These are phyloP conservation scores for Grigorovia transvaalensis DNA, from an alignment of 805 yeast genomes.

Conservation along the genomic window DNA sequence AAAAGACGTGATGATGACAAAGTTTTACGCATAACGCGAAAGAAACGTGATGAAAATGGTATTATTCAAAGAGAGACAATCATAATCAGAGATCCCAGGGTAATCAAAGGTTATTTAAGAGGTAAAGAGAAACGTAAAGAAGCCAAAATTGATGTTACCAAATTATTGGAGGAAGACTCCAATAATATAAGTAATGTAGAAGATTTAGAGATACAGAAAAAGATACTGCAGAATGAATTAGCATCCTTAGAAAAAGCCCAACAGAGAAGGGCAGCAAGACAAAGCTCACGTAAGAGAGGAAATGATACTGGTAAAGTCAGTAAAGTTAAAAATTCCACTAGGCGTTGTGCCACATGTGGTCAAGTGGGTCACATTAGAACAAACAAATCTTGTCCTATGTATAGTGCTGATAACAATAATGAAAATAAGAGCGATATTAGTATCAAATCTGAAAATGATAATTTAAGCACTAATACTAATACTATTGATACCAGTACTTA, in stretches of 20 bases:
- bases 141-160: slow-evolving; percentile 54
- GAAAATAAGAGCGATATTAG: neutral
- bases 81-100: slow-evolving; percentile 71
- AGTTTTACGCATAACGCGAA: slow-evolving; percentile 58
- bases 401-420: slow-evolving; percentile 27
- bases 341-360: slow-evolving; percentile 93
- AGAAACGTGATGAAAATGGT: slow-evolving; percentile 76
- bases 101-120: slow-evolving; percentile 74
- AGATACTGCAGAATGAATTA: slow-evolving; percentile 69
- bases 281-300: slow-evolving; percentile 36
- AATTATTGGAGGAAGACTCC: slow-evolving; percentile 23
- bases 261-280: slow-evolving; percentile 51
- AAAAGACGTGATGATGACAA: slow-evolving; percentile 27
- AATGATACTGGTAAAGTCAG: slow-evolving; percentile 16
- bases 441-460: neutral
- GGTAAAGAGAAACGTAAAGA: slow-evolving; percentile 53
- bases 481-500: neutral
- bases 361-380: slow-evolving; percentile 92
- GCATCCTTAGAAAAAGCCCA: slow-evolving; percentile 73
- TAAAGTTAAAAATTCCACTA: slow-evolving; percentile 35
- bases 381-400: slow-evolving; percentile 80
- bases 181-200: slow-evolving; percentile 55
- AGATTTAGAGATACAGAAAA: slow-evolving; percentile 64
- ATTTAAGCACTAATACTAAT: neutral
- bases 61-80: slow-evolving; percentile 74